A percentile compares a stretch with the other conserved stretches of the same genome.
Evolutionary conservation across 768 basidiomycete genomes (phyloP).

Genomic region (Lactifluus rugatus): DNA sequence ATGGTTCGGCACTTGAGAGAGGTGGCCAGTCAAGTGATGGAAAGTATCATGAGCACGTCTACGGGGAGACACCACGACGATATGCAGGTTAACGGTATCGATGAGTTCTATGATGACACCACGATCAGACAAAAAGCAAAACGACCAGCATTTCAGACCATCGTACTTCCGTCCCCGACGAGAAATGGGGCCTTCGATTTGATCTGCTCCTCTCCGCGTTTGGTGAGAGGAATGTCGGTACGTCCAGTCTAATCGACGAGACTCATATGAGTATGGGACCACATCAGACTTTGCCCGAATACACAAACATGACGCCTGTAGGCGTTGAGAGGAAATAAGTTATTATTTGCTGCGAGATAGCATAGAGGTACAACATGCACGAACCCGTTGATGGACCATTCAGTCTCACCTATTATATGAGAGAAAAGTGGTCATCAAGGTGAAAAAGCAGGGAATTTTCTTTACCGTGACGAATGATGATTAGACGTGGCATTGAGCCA

Average conservation of each 20-base stretch:
- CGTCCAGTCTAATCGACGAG: constrained; percentile 58
- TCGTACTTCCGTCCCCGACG: constrained; percentile 70
- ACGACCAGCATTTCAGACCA: neutral
- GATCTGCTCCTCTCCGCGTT: constrained; percentile 62
- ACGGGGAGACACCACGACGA: constrained; percentile 80
- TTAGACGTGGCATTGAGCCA: constrained; percentile 39
- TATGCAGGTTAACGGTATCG: constrained; percentile 68
- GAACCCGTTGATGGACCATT: constrained; percentile 85
- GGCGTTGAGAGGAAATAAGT: too few relatives aligned
- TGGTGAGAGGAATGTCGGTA: constrained; percentile 81
- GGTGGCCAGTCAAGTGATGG: constrained; percentile 59
- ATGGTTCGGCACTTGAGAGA: constrained; percentile 40
- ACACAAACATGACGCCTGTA: constrained; percentile 51
- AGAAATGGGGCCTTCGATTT: constrained; percentile 50
- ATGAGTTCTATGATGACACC: constrained; percentile 44
- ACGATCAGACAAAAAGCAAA: neutral
- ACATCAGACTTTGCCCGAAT: neutral
- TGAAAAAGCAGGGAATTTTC: neutral
- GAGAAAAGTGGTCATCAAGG: neutral
- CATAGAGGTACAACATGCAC: constrained; percentile 19
- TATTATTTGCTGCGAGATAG: too few relatives aligned
- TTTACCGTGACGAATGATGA: constrained; percentile 44
- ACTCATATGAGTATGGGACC: constrained; percentile 4
- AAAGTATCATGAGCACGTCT: constrained; percentile 80
- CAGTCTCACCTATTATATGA: constrained; percentile 63